Evolutionary conservation across 2,329 filamentous ascomycete species (phyloP), one percentile per base, ranked within the genome.

Genomic region (Lachnellula cervina): DNA sequence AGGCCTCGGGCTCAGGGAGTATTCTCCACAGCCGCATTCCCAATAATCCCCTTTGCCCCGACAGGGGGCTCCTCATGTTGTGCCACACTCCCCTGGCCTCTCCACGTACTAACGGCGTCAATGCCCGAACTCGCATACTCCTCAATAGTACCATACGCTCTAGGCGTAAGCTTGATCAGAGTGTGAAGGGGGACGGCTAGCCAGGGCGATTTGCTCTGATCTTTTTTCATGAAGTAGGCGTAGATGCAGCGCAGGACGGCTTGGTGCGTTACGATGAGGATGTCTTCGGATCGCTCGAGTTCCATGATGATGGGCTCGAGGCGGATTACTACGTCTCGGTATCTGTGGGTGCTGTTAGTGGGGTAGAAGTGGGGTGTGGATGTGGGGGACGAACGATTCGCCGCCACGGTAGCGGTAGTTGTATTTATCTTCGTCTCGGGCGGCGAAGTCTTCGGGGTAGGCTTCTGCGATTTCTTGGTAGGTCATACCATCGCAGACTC

Each of bases 281-380:
- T 96, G 69, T 99, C 95, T 73, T 97, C 94, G 64, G 87, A 90
- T 60, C 94, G 84, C 73, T 99, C 94, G 51, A 99, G 80, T 72
- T 99, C 94, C 94, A 99, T 99, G 75, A 99, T 99, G 74, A 99
- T 99, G 59, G 94, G 94, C 70, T 99, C 94, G 0, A 99, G 84
- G 0, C 94, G 90, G 67, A 97, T 97, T 42, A 99, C 94, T 1
- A 99, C 93, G 68, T 99, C 94, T 54, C 93, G 89, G 72, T 99
- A 89, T 19, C 65, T 67, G 38, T 25, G 6, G 16, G 32, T 16
- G 17, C 17, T 23, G 51, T 58, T 55, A 58, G 56, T 49, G 43
- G 23, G 34, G n/a, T 37, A 43, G 14, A 28, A 17, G 3, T 40
- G 23, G 9, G 32, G 19, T 51, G 16, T 9, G 5, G 6, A 9